A percentile compares a stretch with the other conserved stretches of the same genome.
These are phyloP conservation scores for Tremellales sp. DNA, from an alignment of 1,284 basidiomycete species.

Conservation along the genomic window DNA sequence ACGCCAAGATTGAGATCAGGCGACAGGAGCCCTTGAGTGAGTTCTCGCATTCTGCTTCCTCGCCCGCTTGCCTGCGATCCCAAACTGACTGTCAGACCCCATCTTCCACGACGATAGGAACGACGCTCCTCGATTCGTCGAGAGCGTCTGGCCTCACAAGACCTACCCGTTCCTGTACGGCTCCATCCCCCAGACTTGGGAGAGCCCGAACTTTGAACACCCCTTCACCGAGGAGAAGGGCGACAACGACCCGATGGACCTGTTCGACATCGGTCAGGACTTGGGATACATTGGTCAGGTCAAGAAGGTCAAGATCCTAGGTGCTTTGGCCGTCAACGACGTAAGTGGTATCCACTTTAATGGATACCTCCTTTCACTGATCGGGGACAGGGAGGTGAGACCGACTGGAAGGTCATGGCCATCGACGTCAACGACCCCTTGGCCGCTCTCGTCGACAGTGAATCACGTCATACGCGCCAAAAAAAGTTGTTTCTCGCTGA, in stretches of 20 bases:
- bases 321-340: constrained; percentile 10
- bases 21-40: constrained; percentile 13
- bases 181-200: constrained; percentile 13
- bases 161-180: constrained; percentile 12
- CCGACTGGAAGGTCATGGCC: constrained; percentile 12
- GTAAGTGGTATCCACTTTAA: constrained; percentile 1
- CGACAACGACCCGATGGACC: constrained; percentile 12
- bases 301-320: constrained; percentile 12
- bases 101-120: constrained; percentile 15
- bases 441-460: constrained; percentile 6
- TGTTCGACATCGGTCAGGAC: constrained; percentile 13
- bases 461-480: neutral
- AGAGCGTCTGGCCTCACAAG: constrained; percentile 13
- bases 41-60: neutral
- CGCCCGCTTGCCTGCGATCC: neutral
- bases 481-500: too few relatives aligned
- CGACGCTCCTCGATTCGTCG: constrained; percentile 12
- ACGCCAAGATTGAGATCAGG: constrained; percentile 14
- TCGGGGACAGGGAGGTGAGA: constrained; percentile 6
- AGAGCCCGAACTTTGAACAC: constrained; percentile 10
- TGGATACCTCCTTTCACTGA: too few relatives aligned
- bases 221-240: constrained; percentile 6
- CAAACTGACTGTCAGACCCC: constrained; percentile 4
- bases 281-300: constrained; percentile 9
- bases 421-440: constrained; percentile 13